Percentiles rank a stretch among this genome's conserved stretches.
phyloP scores from a whole-genome alignment of 208 protist species.

The Phytomonas francai region DNA sequence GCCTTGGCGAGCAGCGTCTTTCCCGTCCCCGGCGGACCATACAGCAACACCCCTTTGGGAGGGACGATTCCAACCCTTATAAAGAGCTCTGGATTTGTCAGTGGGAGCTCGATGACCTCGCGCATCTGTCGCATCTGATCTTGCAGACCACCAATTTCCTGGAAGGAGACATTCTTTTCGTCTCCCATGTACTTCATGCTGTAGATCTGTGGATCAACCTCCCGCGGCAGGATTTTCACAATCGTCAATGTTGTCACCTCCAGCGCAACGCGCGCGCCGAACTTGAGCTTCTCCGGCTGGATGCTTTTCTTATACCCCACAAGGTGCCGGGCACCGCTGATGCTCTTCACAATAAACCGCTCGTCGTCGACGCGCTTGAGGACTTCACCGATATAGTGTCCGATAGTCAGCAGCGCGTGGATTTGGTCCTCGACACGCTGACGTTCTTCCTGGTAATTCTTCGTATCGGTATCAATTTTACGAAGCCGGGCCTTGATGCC shows the following conservation, averaged over 20 bases:
- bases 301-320: constrained; percentile 95
- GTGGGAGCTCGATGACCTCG: constrained; percentile 98
- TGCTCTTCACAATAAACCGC: constrained; percentile 98
- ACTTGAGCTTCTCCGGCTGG: constrained; percentile 92
- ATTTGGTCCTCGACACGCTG: constrained; percentile 97
- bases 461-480: constrained; percentile 28
- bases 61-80: constrained; percentile 98
- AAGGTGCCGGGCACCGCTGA: constrained; percentile 97
- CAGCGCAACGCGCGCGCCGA: constrained; percentile 96
- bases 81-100: constrained; percentile 99
- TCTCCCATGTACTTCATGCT: constrained; percentile 97
- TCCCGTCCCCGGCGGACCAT: constrained; percentile 96
- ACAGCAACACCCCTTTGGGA: constrained; percentile 99
- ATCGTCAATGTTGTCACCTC: constrained; percentile 99
- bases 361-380: constrained; percentile 93
- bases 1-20: constrained; percentile 97
- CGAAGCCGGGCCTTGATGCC: constrained; percentile 43
- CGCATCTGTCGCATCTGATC: constrained; percentile 98
- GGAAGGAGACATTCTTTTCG: constrained; percentile 92
- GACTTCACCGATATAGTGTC: constrained; percentile 98
- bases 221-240: constrained; percentile 96
- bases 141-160: constrained; percentile 96
- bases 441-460: constrained; percentile 83
- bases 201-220: constrained; percentile 99
- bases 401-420: constrained; percentile 97